These are phyloP conservation scores for Crucibulum laeve DNA, from an alignment of 768 basidiomycete genomes.

Conservation along the genomic window DNA sequence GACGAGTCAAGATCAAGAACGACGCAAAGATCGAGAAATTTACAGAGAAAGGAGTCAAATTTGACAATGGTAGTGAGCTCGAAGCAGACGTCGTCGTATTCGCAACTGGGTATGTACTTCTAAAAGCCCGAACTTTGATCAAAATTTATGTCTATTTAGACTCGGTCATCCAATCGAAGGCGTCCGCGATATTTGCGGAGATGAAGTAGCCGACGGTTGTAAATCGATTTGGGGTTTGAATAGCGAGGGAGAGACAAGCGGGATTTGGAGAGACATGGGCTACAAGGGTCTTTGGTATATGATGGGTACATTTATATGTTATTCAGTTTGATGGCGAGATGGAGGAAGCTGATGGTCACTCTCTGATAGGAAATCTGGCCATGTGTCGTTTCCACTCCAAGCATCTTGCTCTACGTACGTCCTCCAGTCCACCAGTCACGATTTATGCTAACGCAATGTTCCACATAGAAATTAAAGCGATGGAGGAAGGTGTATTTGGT, in stretches of 20 bases:
- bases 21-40: slow-evolving; percentile 45
- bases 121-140: not conserved
- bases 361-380: slow-evolving; percentile 35
- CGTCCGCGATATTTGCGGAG: slow-evolving; percentile 40
- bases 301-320: slow-evolving; percentile 37
- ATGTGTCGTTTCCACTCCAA: slow-evolving; percentile 57
- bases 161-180: slow-evolving; percentile 38
- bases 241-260: slow-evolving; percentile 57
- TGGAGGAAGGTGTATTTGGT: slow-evolving; percentile 13
- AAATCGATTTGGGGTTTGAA: slow-evolving; percentile 63
- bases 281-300: slow-evolving; percentile 52
- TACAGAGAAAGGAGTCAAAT: slow-evolving; percentile 36
- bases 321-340: slow-evolving; percentile 1
- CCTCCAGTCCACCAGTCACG: not conserved
- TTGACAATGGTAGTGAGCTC: slow-evolving; percentile 43
- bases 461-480: slow-evolving; percentile 16
- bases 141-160: slow-evolving; percentile 18
- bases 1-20: slow-evolving; percentile 69
- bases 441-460: not conserved
- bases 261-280: slow-evolving; percentile 46
- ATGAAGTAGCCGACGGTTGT: slow-evolving; percentile 38
- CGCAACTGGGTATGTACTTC: slow-evolving; percentile 45
- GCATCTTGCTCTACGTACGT: slow-evolving; percentile 60
- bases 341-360: not conserved
- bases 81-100: slow-evolving; percentile 54